phyloP scores from a whole-genome alignment of 371 early-diverging fungal genomes.

The Mucor sp. region DNA sequence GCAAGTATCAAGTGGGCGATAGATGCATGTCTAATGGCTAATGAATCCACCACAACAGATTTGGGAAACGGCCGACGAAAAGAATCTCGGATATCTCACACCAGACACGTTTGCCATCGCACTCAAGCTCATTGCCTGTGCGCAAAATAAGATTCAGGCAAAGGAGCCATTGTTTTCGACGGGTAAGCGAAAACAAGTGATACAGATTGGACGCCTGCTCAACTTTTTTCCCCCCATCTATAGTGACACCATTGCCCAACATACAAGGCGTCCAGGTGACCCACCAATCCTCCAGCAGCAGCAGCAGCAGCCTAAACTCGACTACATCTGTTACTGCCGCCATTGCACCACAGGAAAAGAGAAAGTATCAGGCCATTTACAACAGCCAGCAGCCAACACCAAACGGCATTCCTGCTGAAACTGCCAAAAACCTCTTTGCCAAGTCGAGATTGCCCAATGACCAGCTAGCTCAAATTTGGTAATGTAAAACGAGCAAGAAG shows the following conservation, averaged over 20 bases:
- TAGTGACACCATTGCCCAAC: constrained; percentile 46
- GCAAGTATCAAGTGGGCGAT: constrained; percentile 33
- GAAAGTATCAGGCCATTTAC: constrained; percentile 24
- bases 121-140: constrained; percentile 38
- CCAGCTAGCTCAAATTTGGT: constrained; percentile 31
- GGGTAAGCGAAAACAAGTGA: constrained; percentile 16
- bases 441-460: constrained; percentile 29
- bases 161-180: constrained; percentile 30
- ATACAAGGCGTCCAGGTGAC: constrained; percentile 42
- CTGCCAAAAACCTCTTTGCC: constrained; percentile 20
- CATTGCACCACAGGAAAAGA: constrained; percentile 20
- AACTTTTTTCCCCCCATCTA: neutral
- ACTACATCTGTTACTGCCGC: neutral
- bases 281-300: neutral
- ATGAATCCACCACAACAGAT: constrained; percentile 18
- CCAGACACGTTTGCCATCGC: constrained; percentile 33
- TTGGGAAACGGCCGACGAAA: constrained; percentile 36
- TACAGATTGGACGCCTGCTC: neutral
- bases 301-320: neutral
- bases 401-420: constrained; percentile 22
- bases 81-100: constrained; percentile 34
- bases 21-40: neutral
- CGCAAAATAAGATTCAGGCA: constrained; percentile 30
- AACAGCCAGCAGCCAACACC: constrained; percentile 15
- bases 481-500: constrained; percentile 5